These are phyloP conservation scores for Penicillium sp. DNA, from an alignment of 2,329 filamentous ascomycete genomes.

Conservation along the genomic window DNA sequence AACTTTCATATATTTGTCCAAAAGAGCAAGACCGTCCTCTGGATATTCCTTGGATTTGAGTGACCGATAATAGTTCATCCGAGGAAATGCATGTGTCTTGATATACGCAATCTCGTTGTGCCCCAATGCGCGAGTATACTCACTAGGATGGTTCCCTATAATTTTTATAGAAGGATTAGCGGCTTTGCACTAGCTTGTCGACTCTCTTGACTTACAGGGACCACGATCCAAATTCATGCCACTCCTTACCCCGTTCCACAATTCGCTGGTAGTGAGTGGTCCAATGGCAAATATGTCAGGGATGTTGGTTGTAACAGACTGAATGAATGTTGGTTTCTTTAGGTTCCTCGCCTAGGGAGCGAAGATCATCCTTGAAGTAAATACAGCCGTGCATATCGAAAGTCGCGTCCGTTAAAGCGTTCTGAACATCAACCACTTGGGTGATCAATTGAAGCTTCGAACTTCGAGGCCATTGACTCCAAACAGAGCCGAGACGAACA, in stretches of 20 bases:
- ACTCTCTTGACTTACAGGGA: conserved; percentile 24
- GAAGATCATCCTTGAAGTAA: conserved; percentile 27
- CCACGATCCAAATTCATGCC: conserved; percentile 29
- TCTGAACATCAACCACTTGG: conserved; percentile 29
- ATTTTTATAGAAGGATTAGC: background rate
- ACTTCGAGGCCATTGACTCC: conserved; percentile 26
- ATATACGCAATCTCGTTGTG: conserved; percentile 28
- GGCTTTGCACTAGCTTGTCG: background rate
- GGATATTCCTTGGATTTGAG: conserved; percentile 20
- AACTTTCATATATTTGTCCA: conserved; percentile 26
- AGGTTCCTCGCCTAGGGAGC: conserved; percentile 10
- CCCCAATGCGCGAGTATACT: conserved; percentile 25
- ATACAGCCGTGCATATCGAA: conserved; percentile 28
- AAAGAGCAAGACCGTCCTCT: conserved; percentile 22
- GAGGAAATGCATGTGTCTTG: conserved; percentile 19
- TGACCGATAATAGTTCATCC: conserved; percentile 28
- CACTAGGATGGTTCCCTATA: conserved; percentile 16
- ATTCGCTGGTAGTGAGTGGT: conserved; percentile 19
- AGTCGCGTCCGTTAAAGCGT: conserved; percentile 19
- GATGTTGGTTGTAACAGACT: background rate
- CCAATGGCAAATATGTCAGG: conserved; percentile 23
- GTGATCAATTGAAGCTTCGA: conserved; percentile 23
- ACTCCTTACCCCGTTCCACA: conserved; percentile 21
- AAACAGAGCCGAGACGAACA: conserved; percentile 28
- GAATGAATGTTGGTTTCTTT: conserved; percentile 8